Evolutionary conservation across 805 yeast genomes (phyloP), one percentile per base, ranked within the genome.

Genomic region (Kodamaea sagamina): DNA sequence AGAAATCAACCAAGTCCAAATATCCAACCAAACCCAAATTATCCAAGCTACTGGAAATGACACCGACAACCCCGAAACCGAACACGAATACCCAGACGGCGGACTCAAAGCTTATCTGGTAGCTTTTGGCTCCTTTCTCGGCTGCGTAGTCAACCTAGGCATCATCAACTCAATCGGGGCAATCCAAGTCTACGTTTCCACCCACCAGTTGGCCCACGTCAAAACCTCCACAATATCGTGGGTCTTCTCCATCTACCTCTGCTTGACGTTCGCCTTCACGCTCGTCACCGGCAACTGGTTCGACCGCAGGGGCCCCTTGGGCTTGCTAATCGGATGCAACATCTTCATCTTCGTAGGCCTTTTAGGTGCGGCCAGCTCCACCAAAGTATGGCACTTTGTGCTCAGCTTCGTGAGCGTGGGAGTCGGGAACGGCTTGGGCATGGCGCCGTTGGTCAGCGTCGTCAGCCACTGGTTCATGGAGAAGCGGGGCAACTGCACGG

Each of bases 401-500:
- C 57, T 84, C 17, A 68, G 83, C 22, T 79, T 83, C 53, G 48
- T 83, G 1, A 65, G 75, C 16, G 62, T 74, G 31, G 89, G 88
- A 3, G 47, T 75, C 4, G 88, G 86, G 0, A 71, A 77, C 27
- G 84, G 84, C 1, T 62, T 82, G 25, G 67, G 82, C 25, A 75
- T 80, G 63, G 74, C 82, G 6, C 88, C 89, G 0, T 58, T 80
- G 27, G 68, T 84, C 2, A 76, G 86, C 4, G 79, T 78, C 12
- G 71, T 82, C 0, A 78, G 82, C 18, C 87, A 84, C 47, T 84
- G 86, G 83, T 84, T 84, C 57, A 62, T 68, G 28, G 64, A 61
- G 25, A 81, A 71, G 51, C 67, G 89, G 51, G 89, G 84, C 1
- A 67, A 72, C 46, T 84, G 82, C 4, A 65, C 80, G 25, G 86